Conservation (phyloP, 1,139 yeast species). For the Pichia sp. region DNA sequence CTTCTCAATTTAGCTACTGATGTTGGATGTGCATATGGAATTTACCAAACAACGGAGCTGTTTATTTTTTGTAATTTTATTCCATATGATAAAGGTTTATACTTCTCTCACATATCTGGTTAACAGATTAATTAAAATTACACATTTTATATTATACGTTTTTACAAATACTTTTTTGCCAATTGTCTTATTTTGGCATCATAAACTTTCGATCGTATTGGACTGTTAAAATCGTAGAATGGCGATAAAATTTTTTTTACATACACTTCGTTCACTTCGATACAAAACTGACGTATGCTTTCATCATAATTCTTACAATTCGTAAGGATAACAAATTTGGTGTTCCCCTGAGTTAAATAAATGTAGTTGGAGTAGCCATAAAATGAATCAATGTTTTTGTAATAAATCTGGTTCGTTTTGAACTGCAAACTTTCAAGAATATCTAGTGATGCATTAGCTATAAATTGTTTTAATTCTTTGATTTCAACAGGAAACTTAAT, state of each 20-base stretch:
- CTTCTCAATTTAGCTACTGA: too few species aligned
- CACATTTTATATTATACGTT: too few species aligned
- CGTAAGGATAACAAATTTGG: constrained; percentile 60
- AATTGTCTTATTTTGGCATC: constrained; percentile 66
- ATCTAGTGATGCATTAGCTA: constrained; percentile 83
- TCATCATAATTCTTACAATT: constrained; percentile 50
- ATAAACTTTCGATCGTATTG: constrained; percentile 68
- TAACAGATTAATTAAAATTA: too few species aligned
- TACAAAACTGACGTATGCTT: constrained; percentile 73
- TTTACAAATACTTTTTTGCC: constrained; percentile 68
- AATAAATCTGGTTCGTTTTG: constrained; percentile 57
- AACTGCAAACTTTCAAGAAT: constrained; percentile 86
- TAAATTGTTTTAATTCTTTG: constrained; percentile 78
- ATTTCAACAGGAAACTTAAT: constrained; percentile 64
- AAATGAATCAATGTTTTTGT: constrained; percentile 79
- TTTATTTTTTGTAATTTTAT: too few species aligned
- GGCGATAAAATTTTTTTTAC: constrained; percentile 84
- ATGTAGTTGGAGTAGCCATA: constrained; percentile 78
- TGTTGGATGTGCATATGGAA: too few species aligned
- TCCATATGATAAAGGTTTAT: too few species aligned
- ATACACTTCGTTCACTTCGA: constrained; percentile 80
- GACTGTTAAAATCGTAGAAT: constrained; percentile 70
- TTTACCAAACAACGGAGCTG: too few species aligned
- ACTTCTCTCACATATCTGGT: too few species aligned
- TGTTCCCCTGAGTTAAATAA: constrained; percentile 81